These are phyloP conservation scores for Metschnikowia drakensbergensis DNA, from an alignment of 805 yeast genomes.

Conservation along the genomic window DNA sequence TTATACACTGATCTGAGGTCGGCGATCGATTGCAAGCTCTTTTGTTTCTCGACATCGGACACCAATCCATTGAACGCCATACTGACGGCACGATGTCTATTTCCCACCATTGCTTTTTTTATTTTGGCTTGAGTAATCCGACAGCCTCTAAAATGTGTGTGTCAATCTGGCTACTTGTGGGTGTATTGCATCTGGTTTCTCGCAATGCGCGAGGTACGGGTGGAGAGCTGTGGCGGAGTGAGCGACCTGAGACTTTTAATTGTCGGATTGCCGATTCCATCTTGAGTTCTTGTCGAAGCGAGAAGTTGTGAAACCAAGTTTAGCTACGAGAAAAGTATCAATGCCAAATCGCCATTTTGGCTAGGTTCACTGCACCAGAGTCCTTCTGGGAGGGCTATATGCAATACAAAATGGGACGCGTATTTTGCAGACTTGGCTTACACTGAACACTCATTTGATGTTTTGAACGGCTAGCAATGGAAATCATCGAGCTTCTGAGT, in stretches of 20 bases:
- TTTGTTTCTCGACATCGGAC: conserved; percentile 18
- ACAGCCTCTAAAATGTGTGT: not conserved
- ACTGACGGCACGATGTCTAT: conserved; percentile 24
- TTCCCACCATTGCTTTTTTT: conserved; percentile 14
- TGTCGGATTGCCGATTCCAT: too few relatives aligned
- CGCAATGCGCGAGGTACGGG: conserved; percentile 6
- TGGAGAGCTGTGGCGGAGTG: not conserved
- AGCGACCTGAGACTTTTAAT: not conserved
- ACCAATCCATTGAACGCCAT: conserved; percentile 21
- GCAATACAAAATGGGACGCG: conserved; percentile 1
- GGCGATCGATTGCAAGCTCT: conserved; percentile 20
- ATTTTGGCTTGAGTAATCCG: not conserved
- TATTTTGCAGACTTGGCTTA: not conserved
- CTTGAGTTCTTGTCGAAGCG: too few relatives aligned
- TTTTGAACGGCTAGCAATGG: conserved; percentile 6
- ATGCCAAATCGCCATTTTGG: too few relatives aligned
- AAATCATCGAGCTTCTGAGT: conserved; percentile 17
- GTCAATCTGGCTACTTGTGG: not conserved
- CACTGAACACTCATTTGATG: not conserved
- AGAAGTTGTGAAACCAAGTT: too few relatives aligned
- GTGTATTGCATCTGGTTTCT: not conserved
- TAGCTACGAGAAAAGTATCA: too few relatives aligned
- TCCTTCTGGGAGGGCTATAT: not conserved
- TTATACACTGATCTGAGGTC: conserved; percentile 36
- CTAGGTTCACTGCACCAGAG: too few relatives aligned